Percentiles rank a stretch among this genome's conserved stretches.
phyloP scores from a whole-genome alignment of 2,329 filamentous ascomycete genomes.

The Hysterium pulicare region DNA sequence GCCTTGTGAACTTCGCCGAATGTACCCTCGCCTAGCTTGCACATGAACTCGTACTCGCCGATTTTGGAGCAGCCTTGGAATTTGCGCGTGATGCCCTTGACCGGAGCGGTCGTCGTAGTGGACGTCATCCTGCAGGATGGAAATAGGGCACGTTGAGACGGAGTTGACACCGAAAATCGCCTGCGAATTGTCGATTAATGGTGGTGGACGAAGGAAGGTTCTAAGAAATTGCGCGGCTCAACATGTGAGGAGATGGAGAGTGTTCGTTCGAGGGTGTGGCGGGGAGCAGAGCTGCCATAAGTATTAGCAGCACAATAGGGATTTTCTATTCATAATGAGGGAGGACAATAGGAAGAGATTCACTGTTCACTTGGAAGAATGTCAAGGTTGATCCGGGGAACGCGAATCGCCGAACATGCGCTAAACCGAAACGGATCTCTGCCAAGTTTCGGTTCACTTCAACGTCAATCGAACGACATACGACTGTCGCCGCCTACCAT shows the following conservation, averaged over 20 bases:
- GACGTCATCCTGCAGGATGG: conserved; percentile 2
- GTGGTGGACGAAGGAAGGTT: not conserved
- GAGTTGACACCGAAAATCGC: conserved; percentile 1
- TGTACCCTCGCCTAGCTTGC: conserved; percentile 89
- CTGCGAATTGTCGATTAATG: not conserved
- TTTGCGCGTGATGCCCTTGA: conserved; percentile 51
- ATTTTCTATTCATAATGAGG: not conserved
- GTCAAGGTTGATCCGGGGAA: not conserved
- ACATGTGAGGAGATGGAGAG: not conserved
- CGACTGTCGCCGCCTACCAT: too few species aligned
- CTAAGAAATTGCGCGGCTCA: not conserved
- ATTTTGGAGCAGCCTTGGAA: conserved; percentile 86
- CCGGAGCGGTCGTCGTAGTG: conserved; percentile 37
- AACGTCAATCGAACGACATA: too few species aligned
- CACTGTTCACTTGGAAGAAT: not conserved
- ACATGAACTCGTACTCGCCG: conserved; percentile 71
- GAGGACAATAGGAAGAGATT: not conserved
- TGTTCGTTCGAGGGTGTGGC: not conserved
- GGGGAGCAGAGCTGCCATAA: not conserved
- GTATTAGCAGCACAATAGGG: not conserved
- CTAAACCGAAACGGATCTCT: not conserved
- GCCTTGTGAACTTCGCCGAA: conserved; percentile 97
- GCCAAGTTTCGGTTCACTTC: too few species aligned
- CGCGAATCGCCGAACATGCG: not conserved
- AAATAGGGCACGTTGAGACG: conserved; percentile 6